Percentiles rank a stretch among this genome's conserved stretches.
These are phyloP conservation scores for Debaryomyces maramus DNA, from an alignment of 805 yeast genomes.

Conservation along the genomic window DNA sequence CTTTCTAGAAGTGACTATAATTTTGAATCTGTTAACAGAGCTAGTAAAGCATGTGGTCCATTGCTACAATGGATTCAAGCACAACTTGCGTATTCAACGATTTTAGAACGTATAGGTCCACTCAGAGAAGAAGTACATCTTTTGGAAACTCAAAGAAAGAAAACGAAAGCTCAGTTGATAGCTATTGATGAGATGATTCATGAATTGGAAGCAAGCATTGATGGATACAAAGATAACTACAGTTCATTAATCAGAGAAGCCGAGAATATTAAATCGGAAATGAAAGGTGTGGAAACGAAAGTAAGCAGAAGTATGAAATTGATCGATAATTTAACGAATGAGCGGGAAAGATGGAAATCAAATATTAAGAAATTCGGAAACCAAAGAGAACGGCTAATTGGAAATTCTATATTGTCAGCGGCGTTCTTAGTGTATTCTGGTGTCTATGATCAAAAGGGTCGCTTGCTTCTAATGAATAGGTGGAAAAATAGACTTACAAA, in stretches of 20 bases:
- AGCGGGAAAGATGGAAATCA: conserved; percentile 72
- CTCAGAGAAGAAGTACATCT: conserved; percentile 60
- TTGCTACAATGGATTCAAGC: conserved; percentile 86
- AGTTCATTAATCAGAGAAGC: conserved; percentile 75
- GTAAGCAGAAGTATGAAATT: conserved; percentile 63
- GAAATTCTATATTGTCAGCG: conserved; percentile 65
- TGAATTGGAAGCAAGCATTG: conserved; percentile 72
- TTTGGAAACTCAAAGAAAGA: conserved; percentile 60
- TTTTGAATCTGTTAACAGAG: conserved; percentile 75
- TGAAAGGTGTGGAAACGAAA: conserved; percentile 58
- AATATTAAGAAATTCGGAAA: conserved; percentile 52
- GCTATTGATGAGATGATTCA: conserved; percentile 81
- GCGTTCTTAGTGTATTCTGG: conserved; percentile 66
- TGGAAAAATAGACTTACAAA: conserved; percentile 39
- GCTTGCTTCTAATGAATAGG: conserved; percentile 32
- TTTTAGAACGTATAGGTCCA: conserved; percentile 73
- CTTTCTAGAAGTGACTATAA: conserved; percentile 64
- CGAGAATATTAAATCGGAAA: conserved; percentile 71
- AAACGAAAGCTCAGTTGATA: conserved; percentile 63
- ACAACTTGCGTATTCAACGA: conserved; percentile 73
- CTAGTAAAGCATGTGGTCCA: conserved; percentile 96
- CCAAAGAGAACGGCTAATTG: conserved; percentile 51
- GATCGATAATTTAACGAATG: conserved; percentile 62
- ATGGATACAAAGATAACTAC: conserved; percentile 62
- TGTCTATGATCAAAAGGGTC: conserved; percentile 45